Evolutionary conservation across 1,139 yeast genomes (phyloP).

Genomic region (Saccharomyces hybrid): DNA sequence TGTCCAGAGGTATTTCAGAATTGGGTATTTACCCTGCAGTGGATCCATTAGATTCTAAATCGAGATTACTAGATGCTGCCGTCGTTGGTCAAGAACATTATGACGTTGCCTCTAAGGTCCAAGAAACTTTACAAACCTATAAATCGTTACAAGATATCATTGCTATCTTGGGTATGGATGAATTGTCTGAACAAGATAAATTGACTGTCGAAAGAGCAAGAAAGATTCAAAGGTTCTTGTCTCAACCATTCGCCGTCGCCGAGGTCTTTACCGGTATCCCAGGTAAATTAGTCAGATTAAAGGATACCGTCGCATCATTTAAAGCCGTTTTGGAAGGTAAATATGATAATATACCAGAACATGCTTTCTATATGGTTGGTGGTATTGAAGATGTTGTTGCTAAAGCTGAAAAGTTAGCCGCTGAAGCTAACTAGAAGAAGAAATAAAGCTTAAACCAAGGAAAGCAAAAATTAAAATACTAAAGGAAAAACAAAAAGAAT

Average conservation of each 20-base stretch:
- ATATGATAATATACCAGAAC: slow-evolving; percentile 97
- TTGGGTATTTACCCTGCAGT: slow-evolving; percentile 99
- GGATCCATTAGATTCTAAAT: slow-evolving; percentile 99
- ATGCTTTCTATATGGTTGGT: slow-evolving; percentile 99
- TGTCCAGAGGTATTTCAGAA: slow-evolving; percentile 99
- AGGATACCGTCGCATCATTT: slow-evolving; percentile 91
- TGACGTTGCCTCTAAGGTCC: slow-evolving; percentile 88
- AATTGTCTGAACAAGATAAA: slow-evolving; percentile 96
- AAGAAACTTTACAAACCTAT: slow-evolving; percentile 98
- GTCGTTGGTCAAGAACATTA: slow-evolving; percentile 99
- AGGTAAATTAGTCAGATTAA: slow-evolving; percentile 94
- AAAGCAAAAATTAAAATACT: neutral
- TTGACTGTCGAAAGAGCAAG: slow-evolving; percentile 99
- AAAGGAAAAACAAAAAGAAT: neutral
- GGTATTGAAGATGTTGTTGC: slow-evolving; percentile 97
- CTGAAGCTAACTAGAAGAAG: slow-evolving; percentile 64
- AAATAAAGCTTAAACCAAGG: slow-evolving; percentile 1
- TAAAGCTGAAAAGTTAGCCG: slow-evolving; percentile 97
- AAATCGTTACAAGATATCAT: slow-evolving; percentile 99
- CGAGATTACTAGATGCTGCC: slow-evolving; percentile 94
- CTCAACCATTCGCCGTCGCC: slow-evolving; percentile 99
- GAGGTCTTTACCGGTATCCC: slow-evolving; percentile 99
- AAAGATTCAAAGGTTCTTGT: slow-evolving; percentile 98
- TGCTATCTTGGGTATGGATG: slow-evolving; percentile 99
- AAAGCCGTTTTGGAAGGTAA: slow-evolving; percentile 96